Percentiles rank a stretch among this genome's conserved stretches.
Evolutionary conservation across 2,329 filamentous ascomycete genomes (phyloP).

Genomic region (Sporothrix pallida): DNA sequence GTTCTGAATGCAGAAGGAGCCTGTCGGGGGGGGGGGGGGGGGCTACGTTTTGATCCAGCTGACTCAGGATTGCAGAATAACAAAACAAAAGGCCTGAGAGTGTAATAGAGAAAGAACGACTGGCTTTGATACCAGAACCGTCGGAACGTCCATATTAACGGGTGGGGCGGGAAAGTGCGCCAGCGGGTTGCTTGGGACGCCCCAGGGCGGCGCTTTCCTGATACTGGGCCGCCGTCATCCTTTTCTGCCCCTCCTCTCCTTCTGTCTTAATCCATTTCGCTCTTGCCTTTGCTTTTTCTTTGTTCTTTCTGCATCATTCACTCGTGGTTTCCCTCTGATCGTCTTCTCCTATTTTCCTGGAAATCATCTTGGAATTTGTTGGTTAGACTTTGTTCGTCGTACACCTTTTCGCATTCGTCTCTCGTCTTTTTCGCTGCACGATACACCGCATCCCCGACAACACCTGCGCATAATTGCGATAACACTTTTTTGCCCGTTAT

Average conservation of each 20-base stretch:
- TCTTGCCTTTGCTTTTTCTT: constrained; percentile 1
- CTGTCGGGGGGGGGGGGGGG: background rate
- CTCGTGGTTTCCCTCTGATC: background rate
- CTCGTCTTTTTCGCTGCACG: constrained; percentile 5
- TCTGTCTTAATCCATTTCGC: constrained; percentile 22
- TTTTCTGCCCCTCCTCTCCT: constrained; percentile 23
- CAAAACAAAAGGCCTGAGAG: background rate
- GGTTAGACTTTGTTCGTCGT: background rate
- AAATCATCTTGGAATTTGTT: background rate
- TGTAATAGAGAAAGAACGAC: background rate
- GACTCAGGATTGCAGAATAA: background rate
- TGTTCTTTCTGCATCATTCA: constrained; percentile 13
- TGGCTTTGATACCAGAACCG: background rate
- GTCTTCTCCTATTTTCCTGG: background rate
- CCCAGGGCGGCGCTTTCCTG: constrained; percentile 12
- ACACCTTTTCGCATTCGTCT: background rate
- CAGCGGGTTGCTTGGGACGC: background rate
- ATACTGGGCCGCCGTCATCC: background rate
- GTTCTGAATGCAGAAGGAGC: background rate
- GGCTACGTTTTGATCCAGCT: background rate
- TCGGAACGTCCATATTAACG: background rate
- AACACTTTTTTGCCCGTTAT: constrained; percentile 20
- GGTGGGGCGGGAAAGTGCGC: constrained; percentile 19
- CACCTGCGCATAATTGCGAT: constrained; percentile 17
- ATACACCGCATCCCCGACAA: background rate